Base-by-base conservation (phyloP, 2,329 filamentous ascomycete genomes). In the Xylaria sp. region DNA sequence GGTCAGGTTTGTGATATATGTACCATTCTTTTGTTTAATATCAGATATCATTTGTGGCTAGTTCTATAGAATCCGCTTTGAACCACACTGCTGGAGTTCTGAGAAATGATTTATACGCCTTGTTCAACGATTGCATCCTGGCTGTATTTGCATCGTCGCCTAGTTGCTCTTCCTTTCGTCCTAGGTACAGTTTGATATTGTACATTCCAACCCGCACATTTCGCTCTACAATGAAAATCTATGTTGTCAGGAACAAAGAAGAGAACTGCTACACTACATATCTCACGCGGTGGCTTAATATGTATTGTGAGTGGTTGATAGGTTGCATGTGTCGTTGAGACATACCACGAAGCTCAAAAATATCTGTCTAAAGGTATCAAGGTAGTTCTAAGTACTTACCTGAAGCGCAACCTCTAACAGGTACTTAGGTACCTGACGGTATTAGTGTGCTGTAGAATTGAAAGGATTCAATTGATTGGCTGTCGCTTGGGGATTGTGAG, bases 381-480 rank as follows among this genome's bases (percentile, higher is more conserved):
- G 13, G 41, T n/a, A n/a, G n/a, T n/a, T n/a, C n/a, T n/a, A n/a
- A n/a, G n/a, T 44, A 41, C 39, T 15, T 41, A 44, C 18, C 13
- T 46, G 7, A 28, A 28, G 28, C 28, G 3, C 28, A 28, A 28
- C 50, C 23, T 52, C 28, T 12, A 10, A 25, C 10, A 52, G 28
- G 25, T 18, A 55, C 51, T 2, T 37, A 23, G 20, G 9, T 20
- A 50, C 1, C 23, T 25, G 3, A 25, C 23, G 10, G 39, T 15
- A 15, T 34, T 34, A 20, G 44, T 3, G 9, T 20, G 2, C n/a
- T 20, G n/a, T 10, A 48, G 18, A 23, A 20, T 37, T 41, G 15
- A 18, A 50, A 50, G 46, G 9, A 4, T n/a, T 20, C 23, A 50
- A 34, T 28, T 69, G 69, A 69, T 69, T 72, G 69, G 69, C 31